phyloP scores from a whole-genome alignment of 179 eudicot species.

The Kewa caespitosa region DNA sequence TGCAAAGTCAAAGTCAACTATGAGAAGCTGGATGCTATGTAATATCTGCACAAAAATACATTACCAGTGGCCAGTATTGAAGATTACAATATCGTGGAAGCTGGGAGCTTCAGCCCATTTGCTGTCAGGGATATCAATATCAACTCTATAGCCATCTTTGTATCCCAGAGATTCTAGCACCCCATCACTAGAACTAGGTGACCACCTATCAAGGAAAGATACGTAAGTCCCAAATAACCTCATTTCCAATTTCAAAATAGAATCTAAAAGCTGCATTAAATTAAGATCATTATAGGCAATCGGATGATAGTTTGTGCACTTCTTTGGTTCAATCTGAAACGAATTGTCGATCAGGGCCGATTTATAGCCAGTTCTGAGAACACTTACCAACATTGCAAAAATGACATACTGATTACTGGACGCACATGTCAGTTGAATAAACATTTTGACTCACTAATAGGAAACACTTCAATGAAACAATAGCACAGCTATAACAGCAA shows the following conservation, averaged over 20 bases:
- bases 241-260: neutral
- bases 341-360: neutral
- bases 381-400: neutral
- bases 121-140: slow-evolving; percentile 83
- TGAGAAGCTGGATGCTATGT: neutral
- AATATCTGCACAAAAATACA: neutral
- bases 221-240: neutral
- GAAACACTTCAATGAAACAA: slow-evolving; percentile 7
- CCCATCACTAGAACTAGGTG: slow-evolving; percentile 57
- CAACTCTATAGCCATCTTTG: slow-evolving; percentile 86
- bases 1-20: neutral
- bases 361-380: neutral
- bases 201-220: slow-evolving; percentile 56
- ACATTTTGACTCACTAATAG: too few species aligned
- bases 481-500: slow-evolving; percentile 4
- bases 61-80: slow-evolving; percentile 96
- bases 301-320: neutral
- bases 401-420: slow-evolving; percentile 5
- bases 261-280: neutral
- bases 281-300: neutral
- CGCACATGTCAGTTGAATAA: neutral
- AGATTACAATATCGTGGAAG: slow-evolving; percentile 79
- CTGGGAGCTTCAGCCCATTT: slow-evolving; percentile 81
- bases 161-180: slow-evolving; percentile 78
- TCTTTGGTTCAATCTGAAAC: neutral